Evolutionary conservation across 2,329 filamentous ascomycete genomes (phyloP), one percentile per base, ranked within the genome.

Genomic region (Clonostachys rosea): DNA sequence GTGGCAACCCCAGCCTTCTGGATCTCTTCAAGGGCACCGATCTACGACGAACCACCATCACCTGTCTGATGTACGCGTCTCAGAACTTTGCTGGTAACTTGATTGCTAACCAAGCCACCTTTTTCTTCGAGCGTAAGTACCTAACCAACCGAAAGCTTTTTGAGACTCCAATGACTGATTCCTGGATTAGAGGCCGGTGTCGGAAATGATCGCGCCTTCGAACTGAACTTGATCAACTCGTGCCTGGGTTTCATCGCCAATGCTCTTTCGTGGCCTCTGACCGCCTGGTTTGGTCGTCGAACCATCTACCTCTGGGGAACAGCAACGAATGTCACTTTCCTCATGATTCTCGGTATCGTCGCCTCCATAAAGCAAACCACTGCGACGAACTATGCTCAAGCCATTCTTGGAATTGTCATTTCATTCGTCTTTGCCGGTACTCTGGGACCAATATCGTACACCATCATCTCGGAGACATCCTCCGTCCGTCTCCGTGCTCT

Each of bases 101-200:
- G 6, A 64, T 75, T 51, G 81, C 79, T 62, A 79, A 79, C 51
- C 83, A 81, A 61, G 82, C 79, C 17, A 83, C 79, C 33, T 69
- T 71, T 53, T 75, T 74, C 49, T 73, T 70, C 46, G 60, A 68
- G 20, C 67, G 67, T 47, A 71, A 30, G 24, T 30, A 9, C 24
- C 24, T 30, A 3, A 10, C 24, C 24, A 10, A 10, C 24, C 2
- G 24, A 24, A 24, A 24, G 7, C 5, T 20, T 24, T 10, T 4
- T 30, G 8, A 30, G 24, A 30, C 24, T 30, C 24, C 9, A 9
- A 30, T 30, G 9, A 10, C 24, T 30, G 24, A 30, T 5, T 30
- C 24, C 24, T 30, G 24, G 9, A 10, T 9, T 30, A 30, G 24
- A 30, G 24, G 24, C 24, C 9, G 24, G 24, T 30, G 24, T 30